Conservation (phyloP, 2,329 filamentous ascomycete genomes). For the Penicillium sp. region DNA sequence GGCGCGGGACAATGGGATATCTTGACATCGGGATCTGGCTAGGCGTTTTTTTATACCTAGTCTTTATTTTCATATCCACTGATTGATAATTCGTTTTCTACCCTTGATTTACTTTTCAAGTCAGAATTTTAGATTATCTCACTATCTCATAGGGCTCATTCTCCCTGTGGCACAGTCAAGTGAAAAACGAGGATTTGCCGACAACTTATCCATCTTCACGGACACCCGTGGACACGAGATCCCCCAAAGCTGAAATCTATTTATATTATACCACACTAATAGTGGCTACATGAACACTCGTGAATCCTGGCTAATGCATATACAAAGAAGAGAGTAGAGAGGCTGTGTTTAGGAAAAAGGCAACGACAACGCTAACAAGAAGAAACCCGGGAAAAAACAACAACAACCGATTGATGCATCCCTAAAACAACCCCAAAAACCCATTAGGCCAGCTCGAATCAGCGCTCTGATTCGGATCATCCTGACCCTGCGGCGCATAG, state of each 20-base stretch:
- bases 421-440: conserved; percentile 23
- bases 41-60: conserved; percentile 6
- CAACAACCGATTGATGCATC: neutral
- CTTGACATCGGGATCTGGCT: neutral
- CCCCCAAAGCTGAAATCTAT: neutral
- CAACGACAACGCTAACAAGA: neutral
- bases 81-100: neutral
- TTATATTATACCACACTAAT: neutral
- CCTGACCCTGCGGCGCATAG: conserved; percentile 6
- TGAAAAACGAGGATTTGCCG: neutral
- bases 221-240: neutral
- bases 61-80: conserved; percentile 3
- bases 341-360: neutral
- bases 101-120: neutral
- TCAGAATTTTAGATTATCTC: neutral
- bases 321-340: neutral
- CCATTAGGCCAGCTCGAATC: conserved; percentile 17
- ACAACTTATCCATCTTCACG: neutral
- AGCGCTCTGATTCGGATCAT: conserved; percentile 5
- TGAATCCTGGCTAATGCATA: neutral
- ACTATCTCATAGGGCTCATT: neutral
- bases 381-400: neutral
- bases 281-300: neutral
- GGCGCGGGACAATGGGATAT: neutral
- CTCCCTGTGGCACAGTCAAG: neutral